A percentile compares a stretch with the other conserved stretches of the same genome.
Conservation (phyloP, 352 stramenopile genomes). For the Globisporangium sylvaticum region DNA sequence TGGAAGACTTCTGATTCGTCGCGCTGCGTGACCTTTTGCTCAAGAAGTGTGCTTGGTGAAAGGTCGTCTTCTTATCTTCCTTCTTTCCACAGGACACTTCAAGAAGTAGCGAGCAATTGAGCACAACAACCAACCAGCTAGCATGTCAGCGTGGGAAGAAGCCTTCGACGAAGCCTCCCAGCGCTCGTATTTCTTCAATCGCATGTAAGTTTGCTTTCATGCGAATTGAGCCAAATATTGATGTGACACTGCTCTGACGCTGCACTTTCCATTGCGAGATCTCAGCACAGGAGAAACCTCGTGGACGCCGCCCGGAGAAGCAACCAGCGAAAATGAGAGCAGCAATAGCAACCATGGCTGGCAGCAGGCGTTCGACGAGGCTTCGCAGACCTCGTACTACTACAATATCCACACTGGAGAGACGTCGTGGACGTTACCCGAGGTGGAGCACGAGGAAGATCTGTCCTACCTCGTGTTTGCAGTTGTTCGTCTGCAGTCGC, state of each 20-base stretch:
- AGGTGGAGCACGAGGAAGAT: slow-evolving; percentile 22
- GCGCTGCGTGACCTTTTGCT: neutral
- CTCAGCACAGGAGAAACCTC: slow-evolving; percentile 55
- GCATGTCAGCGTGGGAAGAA: slow-evolving; percentile 40
- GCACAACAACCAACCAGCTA: slow-evolving; percentile 6
- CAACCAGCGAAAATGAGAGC: slow-evolving; percentile 19
- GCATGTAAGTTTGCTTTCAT: slow-evolving; percentile 22
- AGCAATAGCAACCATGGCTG: slow-evolving; percentile 24
- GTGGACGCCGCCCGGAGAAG: slow-evolving; percentile 37
- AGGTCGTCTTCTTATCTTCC: slow-evolving; percentile 7
- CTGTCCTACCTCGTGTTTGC: slow-evolving; percentile 44
- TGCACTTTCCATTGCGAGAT: neutral
- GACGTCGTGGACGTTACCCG: slow-evolving; percentile 58
- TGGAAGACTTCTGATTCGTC: neutral
- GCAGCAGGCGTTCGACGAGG: slow-evolving; percentile 61
- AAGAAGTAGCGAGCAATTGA: neutral
- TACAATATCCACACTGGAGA: slow-evolving; percentile 65
- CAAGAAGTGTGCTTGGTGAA: neutral
- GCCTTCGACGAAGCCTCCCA: slow-evolving; percentile 38
- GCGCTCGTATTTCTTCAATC: slow-evolving; percentile 56
- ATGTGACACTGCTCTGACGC: neutral
- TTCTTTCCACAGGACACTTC: neutral
- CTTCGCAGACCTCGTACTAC: slow-evolving; percentile 66
- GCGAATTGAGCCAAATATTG: neutral
- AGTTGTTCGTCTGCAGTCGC: slow-evolving; percentile 42